Conservation (phyloP, 345 rosid genomes). For the Conringia planisiliqua region DNA sequence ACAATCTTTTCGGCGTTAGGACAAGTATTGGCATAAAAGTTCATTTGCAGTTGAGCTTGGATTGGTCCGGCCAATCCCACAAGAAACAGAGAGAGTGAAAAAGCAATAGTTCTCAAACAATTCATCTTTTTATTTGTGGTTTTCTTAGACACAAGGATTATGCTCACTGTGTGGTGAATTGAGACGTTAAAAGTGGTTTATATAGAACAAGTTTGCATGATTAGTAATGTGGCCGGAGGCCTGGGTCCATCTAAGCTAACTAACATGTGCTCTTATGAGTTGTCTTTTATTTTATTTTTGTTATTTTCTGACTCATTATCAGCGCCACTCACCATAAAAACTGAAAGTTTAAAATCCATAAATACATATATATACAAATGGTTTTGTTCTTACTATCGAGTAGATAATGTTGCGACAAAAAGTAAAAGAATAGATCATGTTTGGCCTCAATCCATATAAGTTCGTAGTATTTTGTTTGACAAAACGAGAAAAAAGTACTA, state of each 20-base stretch:
- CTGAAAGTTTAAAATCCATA: not conserved
- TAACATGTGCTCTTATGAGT: slow-evolving; percentile 31
- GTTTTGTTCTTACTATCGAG: not conserved
- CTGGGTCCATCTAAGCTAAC: slow-evolving; percentile 35
- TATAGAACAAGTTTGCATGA: slow-evolving; percentile 24
- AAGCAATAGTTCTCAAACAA: slow-evolving; percentile 7
- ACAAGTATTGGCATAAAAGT: slow-evolving; percentile 60
- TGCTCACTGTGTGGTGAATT: slow-evolving; percentile 14
- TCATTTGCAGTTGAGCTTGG: slow-evolving; percentile 56
- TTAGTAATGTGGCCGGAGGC: not conserved
- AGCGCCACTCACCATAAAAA: not conserved
- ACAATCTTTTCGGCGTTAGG: slow-evolving; percentile 74
- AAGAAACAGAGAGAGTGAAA: slow-evolving; percentile 26
- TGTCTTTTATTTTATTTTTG: not conserved
- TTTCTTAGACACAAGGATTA: not conserved
- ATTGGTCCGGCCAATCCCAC: slow-evolving; percentile 34
- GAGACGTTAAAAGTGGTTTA: slow-evolving; percentile 2
- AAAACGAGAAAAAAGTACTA: too few species aligned
- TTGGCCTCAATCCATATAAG: not conserved
- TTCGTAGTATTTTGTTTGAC: too few species aligned
- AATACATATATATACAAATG: not conserved
- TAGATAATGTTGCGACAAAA: not conserved
- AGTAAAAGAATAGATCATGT: not conserved
- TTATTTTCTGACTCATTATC: not conserved
- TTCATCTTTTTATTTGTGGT: slow-evolving; percentile 23